phyloP scores from a whole-genome alignment of 208 protist genomes.

The Leishmania aethiopica region DNA sequence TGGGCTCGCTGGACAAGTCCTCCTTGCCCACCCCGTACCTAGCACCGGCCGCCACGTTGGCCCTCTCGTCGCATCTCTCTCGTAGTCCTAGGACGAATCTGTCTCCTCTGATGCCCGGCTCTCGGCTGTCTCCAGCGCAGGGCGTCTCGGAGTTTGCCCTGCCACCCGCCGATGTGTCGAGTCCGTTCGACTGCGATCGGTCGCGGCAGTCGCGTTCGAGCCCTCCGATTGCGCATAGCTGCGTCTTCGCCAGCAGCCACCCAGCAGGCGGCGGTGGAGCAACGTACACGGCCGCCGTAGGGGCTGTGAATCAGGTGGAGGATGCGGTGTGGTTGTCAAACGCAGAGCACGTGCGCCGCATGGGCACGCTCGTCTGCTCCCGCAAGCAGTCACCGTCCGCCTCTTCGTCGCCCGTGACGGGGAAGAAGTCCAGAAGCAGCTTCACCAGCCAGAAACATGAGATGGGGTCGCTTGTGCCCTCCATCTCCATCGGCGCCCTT shows the following conservation, averaged over 20 bases:
- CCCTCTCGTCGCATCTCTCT: constrained; percentile 6
- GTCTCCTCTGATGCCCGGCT: not conserved
- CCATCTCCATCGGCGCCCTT: constrained; percentile 19
- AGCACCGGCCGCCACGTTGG: constrained; percentile 9
- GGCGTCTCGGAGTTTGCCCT: constrained; percentile 24
- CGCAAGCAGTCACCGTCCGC: constrained; percentile 14
- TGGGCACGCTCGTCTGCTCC: constrained; percentile 27
- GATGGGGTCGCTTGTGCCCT: constrained; percentile 21
- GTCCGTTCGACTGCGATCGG: constrained; percentile 18
- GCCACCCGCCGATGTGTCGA: constrained; percentile 20
- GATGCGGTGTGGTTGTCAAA: constrained; percentile 29
- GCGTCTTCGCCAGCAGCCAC: constrained; percentile 1
- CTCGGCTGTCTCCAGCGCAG: constrained; percentile 17
- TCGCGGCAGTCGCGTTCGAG: constrained; percentile 20
- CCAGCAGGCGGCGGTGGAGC: not conserved
- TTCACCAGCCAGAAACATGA: not conserved
- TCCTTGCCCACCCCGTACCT: constrained; percentile 35
- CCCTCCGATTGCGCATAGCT: constrained; percentile 11
- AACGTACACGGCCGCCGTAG: not conserved
- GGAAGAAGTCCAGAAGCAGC: constrained; percentile 1
- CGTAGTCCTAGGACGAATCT: constrained; percentile 11
- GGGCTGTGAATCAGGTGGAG: constrained; percentile 19
- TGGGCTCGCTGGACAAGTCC: constrained; percentile 32
- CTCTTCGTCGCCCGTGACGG: constrained; percentile 2
- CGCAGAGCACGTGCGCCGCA: constrained; percentile 26